These are phyloP conservation scores for Cymbopogon flexuosus DNA, from an alignment of 202 grass and related monocot genomes.

Conservation along the genomic window DNA sequence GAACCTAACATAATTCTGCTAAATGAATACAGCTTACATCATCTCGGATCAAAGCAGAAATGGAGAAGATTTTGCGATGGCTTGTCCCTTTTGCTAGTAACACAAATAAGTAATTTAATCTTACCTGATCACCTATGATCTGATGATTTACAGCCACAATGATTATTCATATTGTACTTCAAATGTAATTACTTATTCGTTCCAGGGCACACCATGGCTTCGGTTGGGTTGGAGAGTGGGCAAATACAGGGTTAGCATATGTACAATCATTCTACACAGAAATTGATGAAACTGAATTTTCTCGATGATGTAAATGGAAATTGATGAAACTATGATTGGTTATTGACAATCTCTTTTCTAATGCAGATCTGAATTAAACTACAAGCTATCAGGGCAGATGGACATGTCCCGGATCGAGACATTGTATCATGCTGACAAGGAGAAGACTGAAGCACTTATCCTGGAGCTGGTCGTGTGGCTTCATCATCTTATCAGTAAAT, in stretches of 20 bases:
- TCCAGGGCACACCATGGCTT: conserved; percentile 77
- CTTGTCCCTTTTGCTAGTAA: conserved; percentile 82
- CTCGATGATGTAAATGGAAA: conserved; percentile 18
- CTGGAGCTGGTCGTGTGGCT: conserved; percentile 85
- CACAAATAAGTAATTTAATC: conserved; percentile 66
- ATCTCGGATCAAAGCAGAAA: conserved; percentile 87
- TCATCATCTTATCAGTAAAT: conserved; percentile 80
- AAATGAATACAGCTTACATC: conserved; percentile 59
- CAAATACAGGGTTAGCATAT: conserved; percentile 64
- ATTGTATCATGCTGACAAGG: conserved; percentile 83
- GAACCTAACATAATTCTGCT: conserved; percentile 33
- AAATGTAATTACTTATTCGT: conserved; percentile 41
- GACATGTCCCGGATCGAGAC: conserved; percentile 75
- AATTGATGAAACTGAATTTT: conserved; percentile 21
- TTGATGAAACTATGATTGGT: conserved; percentile 12
- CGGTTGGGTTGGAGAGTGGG: conserved; percentile 98
- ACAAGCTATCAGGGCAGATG: conserved; percentile 52
- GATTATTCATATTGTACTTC: conserved; percentile 18
- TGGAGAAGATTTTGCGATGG: conserved; percentile 92
- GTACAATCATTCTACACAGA: conserved; percentile 23
- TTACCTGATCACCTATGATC: conserved; percentile 5
- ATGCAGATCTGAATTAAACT: conserved; percentile 62
- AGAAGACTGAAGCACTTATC: conserved; percentile 65
- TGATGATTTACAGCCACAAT: conserved; percentile 22
- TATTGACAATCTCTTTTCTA: conserved; percentile 9